phyloP scores from a whole-genome alignment of 352 stramenopile species.

The Pythium grandisporangium region DNA sequence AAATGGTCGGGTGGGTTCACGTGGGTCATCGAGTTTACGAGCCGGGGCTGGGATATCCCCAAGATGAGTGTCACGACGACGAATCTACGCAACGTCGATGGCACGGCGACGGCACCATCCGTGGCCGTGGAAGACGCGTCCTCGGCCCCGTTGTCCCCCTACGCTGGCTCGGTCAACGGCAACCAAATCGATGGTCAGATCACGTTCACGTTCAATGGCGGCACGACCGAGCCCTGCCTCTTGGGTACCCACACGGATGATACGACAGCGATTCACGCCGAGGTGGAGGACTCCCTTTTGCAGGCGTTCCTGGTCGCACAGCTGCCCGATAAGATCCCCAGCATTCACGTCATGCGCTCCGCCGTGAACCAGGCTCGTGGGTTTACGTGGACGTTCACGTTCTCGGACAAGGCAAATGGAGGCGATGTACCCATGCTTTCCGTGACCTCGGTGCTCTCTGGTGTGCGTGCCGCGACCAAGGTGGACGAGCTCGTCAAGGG shows the following conservation, averaged over 20 bases:
- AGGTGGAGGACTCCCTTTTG: slow-evolving; percentile 25
- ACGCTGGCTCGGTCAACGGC: slow-evolving; percentile 69
- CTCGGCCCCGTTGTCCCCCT: slow-evolving; percentile 28
- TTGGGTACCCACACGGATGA: slow-evolving; percentile 40
- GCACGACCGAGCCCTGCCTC: slow-evolving; percentile 24
- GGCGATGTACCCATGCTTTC: slow-evolving; percentile 72
- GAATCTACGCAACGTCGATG: slow-evolving; percentile 20
- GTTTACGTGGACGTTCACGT: slow-evolving; percentile 80
- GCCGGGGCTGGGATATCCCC: slow-evolving; percentile 77
- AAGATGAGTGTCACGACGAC: slow-evolving; percentile 31
- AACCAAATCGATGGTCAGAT: slow-evolving; percentile 90
- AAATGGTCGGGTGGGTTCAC: slow-evolving; percentile 93
- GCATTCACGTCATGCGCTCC: slow-evolving; percentile 43
- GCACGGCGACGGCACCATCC: slow-evolving; percentile 6
- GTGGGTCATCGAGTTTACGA: slow-evolving; percentile 91
- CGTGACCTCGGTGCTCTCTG: slow-evolving; percentile 26
- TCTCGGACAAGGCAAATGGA: slow-evolving; percentile 43
- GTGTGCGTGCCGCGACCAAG: slow-evolving; percentile 18
- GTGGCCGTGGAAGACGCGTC: slow-evolving; percentile 36
- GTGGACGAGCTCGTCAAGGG: slow-evolving; percentile 76
- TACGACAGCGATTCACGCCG: slow-evolving; percentile 11
- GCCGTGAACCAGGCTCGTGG: slow-evolving; percentile 50
- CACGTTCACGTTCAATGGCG: slow-evolving; percentile 30
- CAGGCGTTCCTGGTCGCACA: slow-evolving; percentile 30
- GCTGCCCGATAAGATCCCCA: slow-evolving; percentile 24